Percentiles rank a stretch among this genome's conserved stretches.
Conservation (phyloP, 1,284 basidiomycete genomes). For the Naganishia sp. region DNA sequence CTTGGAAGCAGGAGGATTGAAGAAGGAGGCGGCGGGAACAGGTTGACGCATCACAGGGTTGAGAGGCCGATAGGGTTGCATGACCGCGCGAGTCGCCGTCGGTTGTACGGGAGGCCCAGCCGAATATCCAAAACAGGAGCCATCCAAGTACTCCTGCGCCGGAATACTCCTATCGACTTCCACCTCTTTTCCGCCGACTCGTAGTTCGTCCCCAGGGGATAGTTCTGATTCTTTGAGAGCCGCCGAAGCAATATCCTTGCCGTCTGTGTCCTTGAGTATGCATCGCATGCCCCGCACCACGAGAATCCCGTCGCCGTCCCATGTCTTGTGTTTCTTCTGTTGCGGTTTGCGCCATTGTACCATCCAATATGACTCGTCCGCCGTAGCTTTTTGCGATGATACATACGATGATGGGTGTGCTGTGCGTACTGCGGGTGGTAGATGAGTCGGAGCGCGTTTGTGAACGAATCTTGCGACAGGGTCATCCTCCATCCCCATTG, state of each 20-base stretch:
- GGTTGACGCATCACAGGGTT: slow-evolving; percentile 32
- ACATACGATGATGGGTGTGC: neutral
- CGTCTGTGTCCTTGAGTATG: slow-evolving; percentile 56
- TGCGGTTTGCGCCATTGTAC: slow-evolving; percentile 54
- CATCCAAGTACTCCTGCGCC: slow-evolving; percentile 59
- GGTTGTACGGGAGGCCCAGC: slow-evolving; percentile 37
- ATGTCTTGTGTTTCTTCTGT: slow-evolving; percentile 53
- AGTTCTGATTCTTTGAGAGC: slow-evolving; percentile 38
- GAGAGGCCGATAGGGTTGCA: slow-evolving; percentile 21
- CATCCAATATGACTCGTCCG: slow-evolving; percentile 40
- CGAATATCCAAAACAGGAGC: slow-evolving; percentile 52
- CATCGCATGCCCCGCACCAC: slow-evolving; percentile 61
- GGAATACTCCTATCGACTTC: slow-evolving; percentile 61
- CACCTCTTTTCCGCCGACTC: slow-evolving; percentile 66
- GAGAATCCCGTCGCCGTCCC: slow-evolving; percentile 57
- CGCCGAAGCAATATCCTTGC: slow-evolving; percentile 43
- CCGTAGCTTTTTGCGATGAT: neutral
- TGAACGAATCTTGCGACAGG: slow-evolving; percentile 26
- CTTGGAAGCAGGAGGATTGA: slow-evolving; percentile 31
- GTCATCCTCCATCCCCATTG: slow-evolving; percentile 24
- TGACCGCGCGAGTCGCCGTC: slow-evolving; percentile 13
- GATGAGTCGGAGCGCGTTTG: neutral
- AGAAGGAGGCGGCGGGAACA: slow-evolving; percentile 41
- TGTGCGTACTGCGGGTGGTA: neutral
- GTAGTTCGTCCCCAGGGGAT: slow-evolving; percentile 55